Conservation (phyloP, 2,329 filamentous ascomycete genomes). For the Sclerotinia nivalis region DNA sequence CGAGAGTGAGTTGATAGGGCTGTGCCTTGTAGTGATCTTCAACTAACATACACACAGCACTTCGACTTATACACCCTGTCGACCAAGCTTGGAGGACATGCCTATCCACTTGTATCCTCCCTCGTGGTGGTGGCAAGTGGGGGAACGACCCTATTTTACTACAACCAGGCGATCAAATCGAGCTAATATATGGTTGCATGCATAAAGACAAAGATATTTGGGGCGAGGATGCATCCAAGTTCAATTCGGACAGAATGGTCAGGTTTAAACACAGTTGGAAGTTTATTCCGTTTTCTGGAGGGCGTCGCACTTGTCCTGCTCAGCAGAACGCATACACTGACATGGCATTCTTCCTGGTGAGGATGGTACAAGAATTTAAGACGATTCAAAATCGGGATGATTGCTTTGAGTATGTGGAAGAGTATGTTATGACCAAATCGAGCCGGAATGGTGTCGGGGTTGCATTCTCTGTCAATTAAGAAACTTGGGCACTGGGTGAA, state of each 20-base stretch:
- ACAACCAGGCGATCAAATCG: slow-evolving; percentile 28
- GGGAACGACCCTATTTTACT: slow-evolving; percentile 36
- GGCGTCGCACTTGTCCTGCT: slow-evolving; percentile 17
- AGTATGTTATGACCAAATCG: slow-evolving; percentile 13
- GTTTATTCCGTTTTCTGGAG: slow-evolving; percentile 19
- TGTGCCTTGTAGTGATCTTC: neutral
- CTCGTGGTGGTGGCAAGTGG: slow-evolving; percentile 38
- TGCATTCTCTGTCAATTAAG: neutral
- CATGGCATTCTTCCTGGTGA: slow-evolving; percentile 10
- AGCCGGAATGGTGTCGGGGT: slow-evolving; percentile 15
- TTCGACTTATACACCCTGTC: slow-evolving; percentile 44
- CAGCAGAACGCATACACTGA: slow-evolving; percentile 22
- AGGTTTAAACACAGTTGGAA: slow-evolving; percentile 39
- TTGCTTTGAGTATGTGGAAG: slow-evolving; percentile 14
- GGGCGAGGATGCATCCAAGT: slow-evolving; percentile 43
- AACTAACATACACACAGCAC: slow-evolving; percentile 27
- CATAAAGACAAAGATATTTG: slow-evolving; percentile 45
- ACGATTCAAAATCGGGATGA: slow-evolving; percentile 15
- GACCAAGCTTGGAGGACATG: slow-evolving; percentile 24
- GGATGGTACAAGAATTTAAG: slow-evolving; percentile 18
- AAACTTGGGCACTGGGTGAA: neutral
- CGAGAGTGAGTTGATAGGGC: slow-evolving; percentile 49
- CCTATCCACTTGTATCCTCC: slow-evolving; percentile 29
- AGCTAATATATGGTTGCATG: slow-evolving; percentile 37
- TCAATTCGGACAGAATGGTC: slow-evolving; percentile 46